Evolutionary conservation across 441 rosid species (phyloP).

Genomic region (Flueggea neowawraea): DNA sequence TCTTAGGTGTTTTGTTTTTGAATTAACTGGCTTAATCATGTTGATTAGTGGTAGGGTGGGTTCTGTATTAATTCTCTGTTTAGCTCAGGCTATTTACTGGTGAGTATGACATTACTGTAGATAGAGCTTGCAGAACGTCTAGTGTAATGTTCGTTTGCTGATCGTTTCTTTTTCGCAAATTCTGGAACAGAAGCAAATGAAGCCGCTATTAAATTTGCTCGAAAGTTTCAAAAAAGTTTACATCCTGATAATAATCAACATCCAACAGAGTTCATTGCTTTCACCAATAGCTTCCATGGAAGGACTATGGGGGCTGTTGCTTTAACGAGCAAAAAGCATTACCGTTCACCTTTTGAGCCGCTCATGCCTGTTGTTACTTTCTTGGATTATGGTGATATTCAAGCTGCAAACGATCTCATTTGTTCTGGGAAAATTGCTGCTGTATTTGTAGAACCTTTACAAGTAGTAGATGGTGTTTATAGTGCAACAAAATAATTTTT

Average conservation of each 20-base stretch:
- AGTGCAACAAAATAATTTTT: too few relatives aligned
- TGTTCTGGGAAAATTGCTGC: constrained; percentile 63
- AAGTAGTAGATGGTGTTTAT: constrained; percentile 95
- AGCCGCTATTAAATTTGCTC: too few relatives aligned
- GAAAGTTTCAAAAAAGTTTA: constrained; percentile 73
- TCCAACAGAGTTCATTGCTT: constrained; percentile 63
- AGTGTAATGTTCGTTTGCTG: too few relatives aligned
- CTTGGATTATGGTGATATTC: constrained; percentile 67
- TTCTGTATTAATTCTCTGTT: too few relatives aligned
- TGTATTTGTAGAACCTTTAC: constrained; percentile 87
- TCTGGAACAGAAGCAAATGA: too few relatives aligned
- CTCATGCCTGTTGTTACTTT: constrained; percentile 97
- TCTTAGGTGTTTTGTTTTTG: too few relatives aligned
- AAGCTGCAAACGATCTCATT: constrained; percentile 55
- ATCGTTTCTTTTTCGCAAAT: too few relatives aligned
- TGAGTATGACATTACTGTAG: too few relatives aligned
- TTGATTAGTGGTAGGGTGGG: too few relatives aligned
- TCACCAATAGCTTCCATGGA: constrained; percentile 82
- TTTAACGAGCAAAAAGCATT: constrained; percentile 84
- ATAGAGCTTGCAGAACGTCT: too few relatives aligned
- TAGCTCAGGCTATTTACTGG: too few relatives aligned
- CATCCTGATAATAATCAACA: constrained; percentile 43
- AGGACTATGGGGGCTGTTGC: constrained; percentile 82
- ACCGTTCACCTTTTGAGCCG: constrained; percentile 83
- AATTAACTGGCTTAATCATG: too few relatives aligned